Percentiles rank a stretch among this genome's conserved stretches.
Conservation (phyloP, 2,329 filamentous ascomycete species). For the Tetracladium maxilliforme region DNA sequence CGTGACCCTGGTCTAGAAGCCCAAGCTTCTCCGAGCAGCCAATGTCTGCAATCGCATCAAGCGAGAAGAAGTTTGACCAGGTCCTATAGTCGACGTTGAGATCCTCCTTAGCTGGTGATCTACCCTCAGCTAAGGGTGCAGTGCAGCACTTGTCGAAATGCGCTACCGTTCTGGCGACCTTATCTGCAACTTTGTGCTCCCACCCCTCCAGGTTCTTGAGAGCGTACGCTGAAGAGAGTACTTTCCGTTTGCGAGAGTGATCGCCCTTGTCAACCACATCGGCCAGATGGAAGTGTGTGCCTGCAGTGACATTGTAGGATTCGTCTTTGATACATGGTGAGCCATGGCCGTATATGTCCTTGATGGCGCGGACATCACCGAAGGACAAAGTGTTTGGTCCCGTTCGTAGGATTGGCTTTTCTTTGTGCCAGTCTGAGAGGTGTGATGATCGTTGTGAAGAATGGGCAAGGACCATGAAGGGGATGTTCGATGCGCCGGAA, state of each 20-base stretch:
- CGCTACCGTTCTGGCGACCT: slow-evolving; percentile 25
- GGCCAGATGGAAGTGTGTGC: slow-evolving; percentile 33
- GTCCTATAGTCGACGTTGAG: slow-evolving; percentile 31
- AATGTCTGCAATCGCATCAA: slow-evolving; percentile 42
- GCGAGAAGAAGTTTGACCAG: slow-evolving; percentile 39
- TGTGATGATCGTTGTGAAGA: slow-evolving; percentile 25
- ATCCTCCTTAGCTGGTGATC: slow-evolving; percentile 16
- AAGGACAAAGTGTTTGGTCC: slow-evolving; percentile 29
- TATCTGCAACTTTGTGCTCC: slow-evolving; percentile 39
- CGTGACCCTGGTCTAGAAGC: slow-evolving; percentile 32
- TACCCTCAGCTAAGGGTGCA: slow-evolving; percentile 15
- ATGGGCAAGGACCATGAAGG: slow-evolving; percentile 28
- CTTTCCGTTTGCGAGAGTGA: slow-evolving; percentile 33
- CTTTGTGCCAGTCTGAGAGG: slow-evolving; percentile 27
- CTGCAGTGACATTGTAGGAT: slow-evolving; percentile 27
- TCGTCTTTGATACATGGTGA: slow-evolving; percentile 33
- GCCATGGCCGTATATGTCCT: slow-evolving; percentile 33
- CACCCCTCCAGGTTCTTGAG: slow-evolving; percentile 36
- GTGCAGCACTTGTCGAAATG: slow-evolving; percentile 27
- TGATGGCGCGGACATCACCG: slow-evolving; percentile 24
- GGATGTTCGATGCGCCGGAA: slow-evolving; percentile 27
- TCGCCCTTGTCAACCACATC: slow-evolving; percentile 35
- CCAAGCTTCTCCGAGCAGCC: slow-evolving; percentile 33
- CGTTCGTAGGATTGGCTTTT: slow-evolving; percentile 25
- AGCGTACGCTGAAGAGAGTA: slow-evolving; percentile 33